Evolutionary conservation across 345 rosid species (phyloP).

Genomic region (Populus davidiana): DNA sequence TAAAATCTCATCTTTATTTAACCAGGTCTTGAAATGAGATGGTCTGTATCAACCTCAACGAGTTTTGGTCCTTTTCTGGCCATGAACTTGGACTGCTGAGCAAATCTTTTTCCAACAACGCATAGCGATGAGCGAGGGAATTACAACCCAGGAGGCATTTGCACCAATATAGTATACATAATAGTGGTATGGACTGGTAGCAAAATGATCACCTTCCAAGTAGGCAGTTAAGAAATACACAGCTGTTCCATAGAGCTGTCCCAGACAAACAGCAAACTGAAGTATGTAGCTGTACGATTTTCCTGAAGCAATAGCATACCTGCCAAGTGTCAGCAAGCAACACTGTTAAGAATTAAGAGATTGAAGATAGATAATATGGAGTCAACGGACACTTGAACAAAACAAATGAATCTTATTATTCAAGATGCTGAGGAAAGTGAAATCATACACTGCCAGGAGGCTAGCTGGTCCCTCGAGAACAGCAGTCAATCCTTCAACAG

Average conservation of each 20-base stretch:
- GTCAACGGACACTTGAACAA: background rate
- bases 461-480: slow-evolving; percentile 81
- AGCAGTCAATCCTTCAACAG: slow-evolving; percentile 86
- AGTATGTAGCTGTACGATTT: slow-evolving; percentile 80
- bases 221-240: slow-evolving; percentile 73
- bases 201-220: slow-evolving; percentile 83
- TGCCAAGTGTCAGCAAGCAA: slow-evolving; percentile 25
- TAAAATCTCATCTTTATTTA: background rate
- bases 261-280: slow-evolving; percentile 77
- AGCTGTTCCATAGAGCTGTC: slow-evolving; percentile 85
- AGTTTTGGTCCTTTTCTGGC: slow-evolving; percentile 50
- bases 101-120: slow-evolving; percentile 86
- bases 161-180: slow-evolving; percentile 65
- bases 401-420: background rate
- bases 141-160: slow-evolving; percentile 69
- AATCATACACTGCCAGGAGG: slow-evolving; percentile 75
- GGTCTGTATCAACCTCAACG: slow-evolving; percentile 25
- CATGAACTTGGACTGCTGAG: slow-evolving; percentile 32
- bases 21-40: background rate
- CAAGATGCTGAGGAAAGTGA: background rate
- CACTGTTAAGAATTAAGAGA: background rate
- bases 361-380: background rate
- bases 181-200: slow-evolving; percentile 55
- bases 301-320: slow-evolving; percentile 72
- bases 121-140: slow-evolving; percentile 56